These are phyloP conservation scores for Gentiana macrophylla DNA, from an alignment of 257 asterid genomes.

Conservation along the genomic window DNA sequence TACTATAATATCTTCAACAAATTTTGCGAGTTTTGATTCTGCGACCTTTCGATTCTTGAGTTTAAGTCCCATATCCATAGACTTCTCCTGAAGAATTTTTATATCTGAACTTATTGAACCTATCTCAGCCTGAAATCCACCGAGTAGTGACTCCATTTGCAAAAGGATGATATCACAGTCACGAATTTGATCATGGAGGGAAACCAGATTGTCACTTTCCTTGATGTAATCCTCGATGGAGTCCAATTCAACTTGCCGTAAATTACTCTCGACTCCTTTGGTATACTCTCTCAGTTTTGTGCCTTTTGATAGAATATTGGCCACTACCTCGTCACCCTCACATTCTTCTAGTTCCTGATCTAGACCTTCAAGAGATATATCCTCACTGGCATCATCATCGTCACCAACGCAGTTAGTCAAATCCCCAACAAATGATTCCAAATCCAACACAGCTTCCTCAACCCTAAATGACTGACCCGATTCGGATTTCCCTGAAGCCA, in stretches of 20 bases:
- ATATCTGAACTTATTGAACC: conserved; percentile 97
- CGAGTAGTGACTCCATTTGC: conserved; percentile 90
- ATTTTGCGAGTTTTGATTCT: conserved; percentile 84
- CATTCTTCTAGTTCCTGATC: conserved; percentile 94
- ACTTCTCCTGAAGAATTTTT: conserved; percentile 94
- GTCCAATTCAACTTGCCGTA: conserved; percentile 78
- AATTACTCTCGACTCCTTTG: conserved; percentile 85
- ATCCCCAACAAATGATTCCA: conserved; percentile 72
- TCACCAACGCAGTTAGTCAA: conserved; percentile 36
- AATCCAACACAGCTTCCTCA: conserved; percentile 32
- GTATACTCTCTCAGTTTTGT: conserved; percentile 76
- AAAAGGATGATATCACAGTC: conserved; percentile 88
- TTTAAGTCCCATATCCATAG: conserved; percentile 98
- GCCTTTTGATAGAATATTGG: conserved; percentile 86
- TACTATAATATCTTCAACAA: conserved; percentile 94
- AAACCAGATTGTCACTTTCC: conserved; percentile 94
- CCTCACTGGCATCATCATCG: conserved; percentile 76
- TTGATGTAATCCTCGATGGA: conserved; percentile 96
- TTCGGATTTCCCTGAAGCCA: too few species aligned
- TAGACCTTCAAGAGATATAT: conserved; percentile 79
- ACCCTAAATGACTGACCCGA: too few species aligned
- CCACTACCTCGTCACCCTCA: conserved; percentile 86
- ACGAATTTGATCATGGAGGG: conserved; percentile 94
- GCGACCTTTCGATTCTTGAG: conserved; percentile 99
- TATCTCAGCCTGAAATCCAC: conserved; percentile 93